phyloP scores from a whole-genome alignment of 1,284 basidiomycete species.

The Sutorius eximius region DNA sequence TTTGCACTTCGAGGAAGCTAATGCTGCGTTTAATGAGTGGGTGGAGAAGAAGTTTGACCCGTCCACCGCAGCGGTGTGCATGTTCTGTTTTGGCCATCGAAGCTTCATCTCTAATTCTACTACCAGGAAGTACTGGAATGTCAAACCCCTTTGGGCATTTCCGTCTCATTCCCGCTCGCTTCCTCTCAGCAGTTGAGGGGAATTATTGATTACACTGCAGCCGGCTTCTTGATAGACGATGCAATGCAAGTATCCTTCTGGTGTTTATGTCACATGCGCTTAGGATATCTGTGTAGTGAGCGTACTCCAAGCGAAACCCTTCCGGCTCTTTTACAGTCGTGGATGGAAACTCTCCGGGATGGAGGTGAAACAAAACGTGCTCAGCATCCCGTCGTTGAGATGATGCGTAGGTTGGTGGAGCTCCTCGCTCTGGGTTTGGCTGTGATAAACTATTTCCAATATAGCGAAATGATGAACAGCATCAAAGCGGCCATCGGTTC shows the following conservation, averaged over 20 bases:
- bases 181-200: slow-evolving; percentile 15
- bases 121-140: background rate
- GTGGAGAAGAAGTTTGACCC: no score
- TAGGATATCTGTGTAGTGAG: background rate
- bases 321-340: background rate
- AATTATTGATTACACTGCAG: slow-evolving; percentile 22
- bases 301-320: background rate
- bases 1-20: no score
- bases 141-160: slow-evolving; percentile 6
- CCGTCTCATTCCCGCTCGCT: slow-evolving; percentile 16
- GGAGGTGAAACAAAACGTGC: background rate
- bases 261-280: slow-evolving; percentile 13
- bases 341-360: background rate
- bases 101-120: no score
- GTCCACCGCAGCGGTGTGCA: no score
- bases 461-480: background rate
- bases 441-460: background rate
- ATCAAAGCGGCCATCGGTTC: background rate
- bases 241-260: background rate
- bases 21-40: no score
- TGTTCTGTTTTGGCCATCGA: no score
- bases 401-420: background rate
- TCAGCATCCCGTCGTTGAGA: background rate
- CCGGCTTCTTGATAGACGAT: background rate
- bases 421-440: background rate